Conservation (phyloP, 192 early-diverging fungal species). For the Entomortierella beljakovae region DNA sequence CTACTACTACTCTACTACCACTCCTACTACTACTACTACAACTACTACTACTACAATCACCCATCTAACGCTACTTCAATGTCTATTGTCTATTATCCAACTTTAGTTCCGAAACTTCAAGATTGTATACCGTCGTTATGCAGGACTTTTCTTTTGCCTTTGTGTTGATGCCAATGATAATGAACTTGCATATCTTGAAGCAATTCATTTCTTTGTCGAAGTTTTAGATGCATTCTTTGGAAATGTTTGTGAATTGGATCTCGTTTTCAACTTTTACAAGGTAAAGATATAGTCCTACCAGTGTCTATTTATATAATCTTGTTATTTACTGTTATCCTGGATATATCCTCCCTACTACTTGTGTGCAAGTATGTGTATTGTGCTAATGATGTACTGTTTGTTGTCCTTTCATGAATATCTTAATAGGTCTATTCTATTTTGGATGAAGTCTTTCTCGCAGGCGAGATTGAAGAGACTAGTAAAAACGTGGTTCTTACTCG, state of each 20-base stretch:
- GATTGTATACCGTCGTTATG: conserved; percentile 98
- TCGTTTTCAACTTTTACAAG: conserved; percentile 99
- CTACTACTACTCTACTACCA: too few species aligned
- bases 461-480: conserved; percentile 98
- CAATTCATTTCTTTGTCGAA: conserved; percentile 99
- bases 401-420: background rate
- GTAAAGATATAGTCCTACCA: conserved; percentile 30
- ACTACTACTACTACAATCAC: too few species aligned
- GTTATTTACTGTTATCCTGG: background rate
- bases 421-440: conserved; percentile 91
- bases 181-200: conserved; percentile 94
- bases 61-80: too few species aligned
- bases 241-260: conserved; percentile 98
- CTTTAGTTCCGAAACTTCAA: conserved; percentile 95
- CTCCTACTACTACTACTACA: too few species aligned
- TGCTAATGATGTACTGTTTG: background rate
- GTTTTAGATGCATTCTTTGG: conserved; percentile 98
- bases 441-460: conserved; percentile 98
- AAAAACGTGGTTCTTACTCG: conserved; percentile 79
- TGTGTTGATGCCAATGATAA: conserved; percentile 99
- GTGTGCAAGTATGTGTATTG: background rate
- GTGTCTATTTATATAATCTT: background rate
- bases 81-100: background rate
- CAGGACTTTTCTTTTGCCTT: conserved; percentile 98
- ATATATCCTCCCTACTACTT: background rate